A percentile compares a stretch with the other conserved stretches of the same genome.
These are phyloP conservation scores for Alectoria sarmentosa DNA, from an alignment of 495 filamentous ascomycete species.

Conservation along the genomic window DNA sequence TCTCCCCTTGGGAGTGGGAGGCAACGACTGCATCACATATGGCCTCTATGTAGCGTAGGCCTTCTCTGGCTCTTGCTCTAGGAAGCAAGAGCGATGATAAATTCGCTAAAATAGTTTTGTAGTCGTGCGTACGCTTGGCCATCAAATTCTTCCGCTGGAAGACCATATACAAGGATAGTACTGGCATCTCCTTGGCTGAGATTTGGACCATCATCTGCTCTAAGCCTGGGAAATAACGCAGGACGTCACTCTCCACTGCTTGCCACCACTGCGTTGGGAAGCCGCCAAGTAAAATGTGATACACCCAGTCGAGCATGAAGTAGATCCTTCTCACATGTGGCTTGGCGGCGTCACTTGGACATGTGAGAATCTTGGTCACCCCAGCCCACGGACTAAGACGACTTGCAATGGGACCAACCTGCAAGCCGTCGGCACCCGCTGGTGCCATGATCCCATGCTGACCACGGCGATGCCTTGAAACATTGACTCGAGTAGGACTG, in stretches of 20 bases:
- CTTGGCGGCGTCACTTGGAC: background rate
- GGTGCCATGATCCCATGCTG: background rate
- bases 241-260: background rate
- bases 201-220: background rate
- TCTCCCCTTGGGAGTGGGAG: background rate
- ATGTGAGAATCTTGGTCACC: background rate
- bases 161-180: background rate
- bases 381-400: background rate
- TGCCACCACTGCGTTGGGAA: background rate
- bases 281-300: background rate
- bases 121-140: background rate
- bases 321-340: background rate
- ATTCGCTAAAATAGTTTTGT: background rate
- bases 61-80: background rate
- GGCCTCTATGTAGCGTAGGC: background rate
- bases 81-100: background rate
- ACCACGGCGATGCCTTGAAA: background rate
- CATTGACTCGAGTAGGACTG: background rate
- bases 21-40: background rate
- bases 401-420: background rate
- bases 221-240: background rate
- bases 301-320: background rate
- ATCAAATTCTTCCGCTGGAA: background rate
- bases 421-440: background rate
- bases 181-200: background rate